Conservation (phyloP, 768 basidiomycete species). For the Mycena leptocephala region DNA sequence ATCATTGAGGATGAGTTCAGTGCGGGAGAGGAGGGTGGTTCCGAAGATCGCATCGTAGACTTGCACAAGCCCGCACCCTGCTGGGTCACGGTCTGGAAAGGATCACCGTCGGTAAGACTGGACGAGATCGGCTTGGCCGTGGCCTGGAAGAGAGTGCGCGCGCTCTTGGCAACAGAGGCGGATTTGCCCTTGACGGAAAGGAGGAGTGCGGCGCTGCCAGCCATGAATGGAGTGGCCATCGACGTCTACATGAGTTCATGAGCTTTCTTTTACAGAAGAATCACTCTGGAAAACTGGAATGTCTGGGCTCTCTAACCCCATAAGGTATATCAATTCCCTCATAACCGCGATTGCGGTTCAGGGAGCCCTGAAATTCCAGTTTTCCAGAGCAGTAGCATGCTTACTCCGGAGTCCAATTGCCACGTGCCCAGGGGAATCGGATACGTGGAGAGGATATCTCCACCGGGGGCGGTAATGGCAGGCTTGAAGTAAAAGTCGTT, state of each 20-base stretch:
- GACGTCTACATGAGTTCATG: constrained; percentile 49
- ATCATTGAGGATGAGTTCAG: constrained; percentile 76
- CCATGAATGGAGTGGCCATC: constrained; percentile 64
- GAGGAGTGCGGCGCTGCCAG: constrained; percentile 62
- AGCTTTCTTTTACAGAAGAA: too few species aligned
- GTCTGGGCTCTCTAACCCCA: too few species aligned
- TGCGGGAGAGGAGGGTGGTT: constrained; percentile 67
- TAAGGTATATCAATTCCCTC: too few species aligned
- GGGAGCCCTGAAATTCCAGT: too few species aligned
- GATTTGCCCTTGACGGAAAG: constrained; percentile 58
- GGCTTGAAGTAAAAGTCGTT: constrained; percentile 75
- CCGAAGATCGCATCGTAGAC: constrained; percentile 72
- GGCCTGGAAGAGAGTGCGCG: constrained; percentile 55
- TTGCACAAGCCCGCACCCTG: constrained; percentile 74
- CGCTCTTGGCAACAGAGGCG: constrained; percentile 43
- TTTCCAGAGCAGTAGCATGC: background rate
- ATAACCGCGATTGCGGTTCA: too few species aligned
- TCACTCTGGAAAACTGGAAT: too few species aligned
- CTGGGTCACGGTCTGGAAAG: constrained; percentile 66
- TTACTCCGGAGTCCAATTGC: constrained; percentile 55
- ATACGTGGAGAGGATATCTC: constrained; percentile 65
- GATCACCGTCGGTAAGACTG: constrained; percentile 64
- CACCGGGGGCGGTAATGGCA: constrained; percentile 68
- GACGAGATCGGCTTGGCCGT: constrained; percentile 63
- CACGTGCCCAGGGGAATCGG: constrained; percentile 59